phyloP scores from a whole-genome alignment of 2,329 filamentous ascomycete genomes.

The Aureobasidium namibiae region DNA sequence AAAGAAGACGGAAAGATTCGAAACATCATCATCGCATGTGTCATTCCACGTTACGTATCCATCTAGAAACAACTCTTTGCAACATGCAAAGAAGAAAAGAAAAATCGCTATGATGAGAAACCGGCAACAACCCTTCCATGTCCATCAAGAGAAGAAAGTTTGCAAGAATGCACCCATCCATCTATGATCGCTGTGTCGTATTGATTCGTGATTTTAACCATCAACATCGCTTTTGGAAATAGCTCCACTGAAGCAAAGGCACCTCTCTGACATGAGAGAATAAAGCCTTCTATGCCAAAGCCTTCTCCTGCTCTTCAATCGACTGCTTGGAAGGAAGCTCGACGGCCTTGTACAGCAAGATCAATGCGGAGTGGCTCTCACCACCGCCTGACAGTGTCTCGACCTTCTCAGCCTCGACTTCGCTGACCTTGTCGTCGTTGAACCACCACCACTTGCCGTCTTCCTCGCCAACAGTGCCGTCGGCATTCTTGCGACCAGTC shows the following conservation, averaged over 20 bases:
- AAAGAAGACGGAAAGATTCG: neutral
- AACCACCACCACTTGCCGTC: conserved; percentile 99
- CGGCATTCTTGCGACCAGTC: conserved; percentile 60
- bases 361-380: conserved; percentile 77
- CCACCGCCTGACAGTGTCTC: conserved; percentile 83
- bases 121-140: neutral
- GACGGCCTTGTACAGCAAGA: conserved; percentile 70
- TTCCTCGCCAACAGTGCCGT: conserved; percentile 69
- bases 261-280: too few species aligned
- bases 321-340: conserved; percentile 55
- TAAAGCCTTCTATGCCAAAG: neutral
- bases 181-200: neutral
- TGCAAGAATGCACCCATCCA: neutral
- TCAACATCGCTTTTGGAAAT: neutral
- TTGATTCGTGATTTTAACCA: neutral
- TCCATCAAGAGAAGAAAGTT: neutral
- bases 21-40: conserved; percentile 2
- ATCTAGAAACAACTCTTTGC: neutral
- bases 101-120: neutral
- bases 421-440: conserved; percentile 94
- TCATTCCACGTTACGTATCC: conserved; percentile 3
- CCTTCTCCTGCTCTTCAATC: conserved; percentile 22
- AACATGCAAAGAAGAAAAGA: too few species aligned
- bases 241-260: too few species aligned
- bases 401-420: conserved; percentile 87